A percentile compares a stretch with the other conserved stretches of the same genome.
phyloP scores from a whole-genome alignment of 2,329 filamentous ascomycete species.

The Talaromyces atroroseus region DNA sequence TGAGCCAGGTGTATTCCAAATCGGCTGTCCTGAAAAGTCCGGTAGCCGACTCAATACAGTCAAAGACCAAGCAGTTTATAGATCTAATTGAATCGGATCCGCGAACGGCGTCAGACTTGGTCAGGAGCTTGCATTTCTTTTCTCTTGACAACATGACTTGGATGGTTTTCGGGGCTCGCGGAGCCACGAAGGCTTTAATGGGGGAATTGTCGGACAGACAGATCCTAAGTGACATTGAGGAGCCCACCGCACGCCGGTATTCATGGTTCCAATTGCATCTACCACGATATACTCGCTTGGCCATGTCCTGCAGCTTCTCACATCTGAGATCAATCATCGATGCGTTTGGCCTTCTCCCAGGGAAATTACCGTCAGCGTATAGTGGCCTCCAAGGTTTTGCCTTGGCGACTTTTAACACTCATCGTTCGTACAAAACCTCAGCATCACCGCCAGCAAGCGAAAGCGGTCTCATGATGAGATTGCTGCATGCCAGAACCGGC shows the following conservation, averaged over 20 bases:
- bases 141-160: slow-evolving; percentile 1
- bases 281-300: not conserved
- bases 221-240: not conserved
- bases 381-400: not conserved
- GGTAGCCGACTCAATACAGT: not conserved
- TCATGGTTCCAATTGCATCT: slow-evolving; percentile 1
- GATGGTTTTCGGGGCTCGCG: not conserved
- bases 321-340: not conserved
- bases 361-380: not conserved
- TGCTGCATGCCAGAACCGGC: not conserved
- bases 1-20: slow-evolving; percentile 1
- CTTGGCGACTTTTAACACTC: not conserved
- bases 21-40: not conserved
- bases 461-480: not conserved
- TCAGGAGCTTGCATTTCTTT: not conserved
- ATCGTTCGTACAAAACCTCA: not conserved
- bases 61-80: not conserved
- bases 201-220: not conserved
- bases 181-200: not conserved
- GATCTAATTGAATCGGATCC: not conserved
- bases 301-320: not conserved
- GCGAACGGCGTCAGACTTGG: not conserved
- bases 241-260: not conserved
- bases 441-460: not conserved
- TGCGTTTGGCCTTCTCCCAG: not conserved